phyloP scores from a whole-genome alignment of 306 rosid genomes.

The Quercus wislizeni region DNA sequence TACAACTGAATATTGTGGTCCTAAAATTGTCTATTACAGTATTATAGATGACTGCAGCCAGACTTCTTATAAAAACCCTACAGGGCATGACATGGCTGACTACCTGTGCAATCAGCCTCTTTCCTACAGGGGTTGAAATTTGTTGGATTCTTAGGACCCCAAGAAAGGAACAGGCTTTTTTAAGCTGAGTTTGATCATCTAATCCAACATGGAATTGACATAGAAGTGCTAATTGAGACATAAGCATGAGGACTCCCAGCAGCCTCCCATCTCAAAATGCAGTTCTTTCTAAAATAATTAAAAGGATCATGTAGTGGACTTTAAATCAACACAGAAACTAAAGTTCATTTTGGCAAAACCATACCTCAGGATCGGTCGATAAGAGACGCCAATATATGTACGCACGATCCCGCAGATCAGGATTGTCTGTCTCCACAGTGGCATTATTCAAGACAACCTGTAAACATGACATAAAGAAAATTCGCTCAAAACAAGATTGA shows the following conservation, averaged over 20 bases:
- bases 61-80: background rate
- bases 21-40: background rate
- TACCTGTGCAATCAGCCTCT: background rate
- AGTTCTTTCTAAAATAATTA: slow-evolving; percentile 11
- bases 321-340: slow-evolving; percentile 5
- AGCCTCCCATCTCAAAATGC: too few relatives aligned
- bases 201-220: background rate
- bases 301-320: background rate
- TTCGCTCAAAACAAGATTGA: background rate
- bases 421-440: slow-evolving; percentile 97
- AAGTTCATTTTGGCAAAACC: slow-evolving; percentile 11
- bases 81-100: background rate
- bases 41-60: background rate
- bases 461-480: slow-evolving; percentile 26
- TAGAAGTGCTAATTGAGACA: background rate
- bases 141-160: background rate
- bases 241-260: background rate
- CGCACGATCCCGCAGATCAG: slow-evolving; percentile 97
- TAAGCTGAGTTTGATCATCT: slow-evolving; percentile 16
- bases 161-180: slow-evolving; percentile 1
- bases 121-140: background rate
- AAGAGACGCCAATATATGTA: slow-evolving; percentile 99
- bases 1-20: background rate
- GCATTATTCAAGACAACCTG: slow-evolving; percentile 99
- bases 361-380: slow-evolving; percentile 99